These are phyloP conservation scores for Puccinia polysora DNA, from an alignment of 1,284 basidiomycete genomes.

Conservation along the genomic window DNA sequence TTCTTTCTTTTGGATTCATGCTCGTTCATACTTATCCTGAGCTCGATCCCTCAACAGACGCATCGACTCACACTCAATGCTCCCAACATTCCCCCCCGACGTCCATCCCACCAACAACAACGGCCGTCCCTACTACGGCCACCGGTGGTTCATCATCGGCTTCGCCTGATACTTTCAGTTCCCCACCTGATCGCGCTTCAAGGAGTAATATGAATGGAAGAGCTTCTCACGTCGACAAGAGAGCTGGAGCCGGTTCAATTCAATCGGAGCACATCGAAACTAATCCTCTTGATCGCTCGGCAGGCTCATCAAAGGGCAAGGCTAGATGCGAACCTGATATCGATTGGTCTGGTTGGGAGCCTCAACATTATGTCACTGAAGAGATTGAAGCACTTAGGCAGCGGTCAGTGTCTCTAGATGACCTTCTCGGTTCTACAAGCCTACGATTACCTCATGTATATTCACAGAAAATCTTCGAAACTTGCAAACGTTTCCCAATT, in stretches of 20 bases:
- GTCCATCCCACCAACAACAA: slow-evolving; percentile 2
- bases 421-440: neutral
- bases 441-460: too few relatives aligned
- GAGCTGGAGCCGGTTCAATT: neutral
- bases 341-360: slow-evolving; percentile 34
- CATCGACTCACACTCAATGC: neutral
- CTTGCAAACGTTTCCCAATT: neutral
- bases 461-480: neutral
- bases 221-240: neutral
- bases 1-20: neutral
- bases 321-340: neutral
- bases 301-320: neutral
- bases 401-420: slow-evolving; percentile 8
- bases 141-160: slow-evolving; percentile 2
- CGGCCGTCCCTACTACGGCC: neutral
- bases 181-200: neutral
- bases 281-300: neutral
- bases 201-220: neutral
- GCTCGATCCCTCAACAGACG: neutral
- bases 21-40: neutral
- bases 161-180: slow-evolving; percentile 8
- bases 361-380: neutral
- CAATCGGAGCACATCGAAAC: neutral
- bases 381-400: neutral
- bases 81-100: neutral